These are phyloP conservation scores for Takashimella tepidaria DNA, from an alignment of 1,284 basidiomycete genomes.

Conservation along the genomic window DNA sequence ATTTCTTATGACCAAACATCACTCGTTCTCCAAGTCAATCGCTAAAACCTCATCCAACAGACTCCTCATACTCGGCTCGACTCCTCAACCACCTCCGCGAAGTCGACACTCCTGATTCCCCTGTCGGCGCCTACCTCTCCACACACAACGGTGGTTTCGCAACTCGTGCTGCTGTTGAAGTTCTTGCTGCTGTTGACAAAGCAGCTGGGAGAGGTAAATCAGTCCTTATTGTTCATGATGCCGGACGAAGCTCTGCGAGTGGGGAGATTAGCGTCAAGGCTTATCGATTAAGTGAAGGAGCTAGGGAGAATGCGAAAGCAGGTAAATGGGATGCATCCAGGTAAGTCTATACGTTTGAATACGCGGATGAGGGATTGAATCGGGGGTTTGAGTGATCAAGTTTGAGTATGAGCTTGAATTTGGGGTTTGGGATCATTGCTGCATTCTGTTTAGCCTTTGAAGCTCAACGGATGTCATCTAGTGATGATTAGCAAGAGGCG, in stretches of 20 bases:
- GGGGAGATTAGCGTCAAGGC: conserved; percentile 89
- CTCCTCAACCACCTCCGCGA: conserved; percentile 50
- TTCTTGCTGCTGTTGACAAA: conserved; percentile 68
- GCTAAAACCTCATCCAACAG: conserved; percentile 15
- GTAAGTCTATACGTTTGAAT: conserved; percentile 54
- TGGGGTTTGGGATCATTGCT: not conserved
- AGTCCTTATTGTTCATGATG: conserved; percentile 85
- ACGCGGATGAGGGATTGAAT: too few relatives aligned
- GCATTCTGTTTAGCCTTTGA: conserved; percentile 5
- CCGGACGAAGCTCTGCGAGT: conserved; percentile 58
- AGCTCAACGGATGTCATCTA: too few relatives aligned
- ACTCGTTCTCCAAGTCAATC: not conserved
- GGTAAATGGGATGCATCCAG: conserved; percentile 81
- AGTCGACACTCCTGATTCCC: conserved; percentile 88
- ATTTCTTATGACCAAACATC: not conserved
- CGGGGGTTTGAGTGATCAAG: too few relatives aligned
- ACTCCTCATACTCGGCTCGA: conserved; percentile 35
- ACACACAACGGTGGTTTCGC: conserved; percentile 87
- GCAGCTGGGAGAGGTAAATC: conserved; percentile 63
- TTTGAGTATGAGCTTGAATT: too few relatives aligned
- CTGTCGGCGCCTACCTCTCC: conserved; percentile 95
- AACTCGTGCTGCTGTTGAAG: conserved; percentile 81
- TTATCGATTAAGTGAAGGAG: conserved; percentile 77
- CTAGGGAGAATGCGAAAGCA: conserved; percentile 78
- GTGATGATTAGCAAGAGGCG: too few relatives aligned